phyloP scores from a whole-genome alignment of 2,329 filamentous ascomycete species.

The Paradendryphiella salina region DNA sequence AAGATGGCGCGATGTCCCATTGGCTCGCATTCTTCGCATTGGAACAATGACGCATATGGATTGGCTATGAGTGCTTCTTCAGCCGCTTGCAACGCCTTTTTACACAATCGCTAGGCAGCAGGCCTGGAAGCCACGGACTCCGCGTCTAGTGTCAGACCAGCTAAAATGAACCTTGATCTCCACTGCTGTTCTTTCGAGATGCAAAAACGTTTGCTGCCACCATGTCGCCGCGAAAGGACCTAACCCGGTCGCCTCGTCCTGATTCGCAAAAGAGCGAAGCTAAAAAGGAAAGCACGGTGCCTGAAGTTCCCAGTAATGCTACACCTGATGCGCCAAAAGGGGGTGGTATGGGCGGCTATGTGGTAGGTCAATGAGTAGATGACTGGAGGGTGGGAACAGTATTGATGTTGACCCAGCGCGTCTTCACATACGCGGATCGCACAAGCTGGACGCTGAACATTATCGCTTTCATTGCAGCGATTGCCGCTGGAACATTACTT shows the following conservation, averaged over 20 bases:
- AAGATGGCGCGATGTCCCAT: not conserved
- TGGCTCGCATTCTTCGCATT: constrained; percentile 9
- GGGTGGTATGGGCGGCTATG: constrained; percentile 29
- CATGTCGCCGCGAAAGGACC: constrained; percentile 18
- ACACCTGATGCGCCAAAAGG: constrained; percentile 16
- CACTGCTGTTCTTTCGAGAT: not conserved
- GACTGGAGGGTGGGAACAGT: not conserved
- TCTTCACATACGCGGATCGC: constrained; percentile 43
- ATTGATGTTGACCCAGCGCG: constrained; percentile 25
- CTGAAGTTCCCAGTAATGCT: constrained; percentile 5
- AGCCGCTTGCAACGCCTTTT: constrained; percentile 2
- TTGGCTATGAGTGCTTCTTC: not conserved
- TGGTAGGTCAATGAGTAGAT: constrained; percentile 20
- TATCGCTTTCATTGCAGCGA: constrained; percentile 43
- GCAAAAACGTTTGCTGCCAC: not conserved
- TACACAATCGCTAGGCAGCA: not conserved
- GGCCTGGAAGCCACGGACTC: not conserved
- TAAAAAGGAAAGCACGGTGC: constrained; percentile 2
- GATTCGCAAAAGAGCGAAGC: constrained; percentile 11
- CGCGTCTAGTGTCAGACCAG: not conserved
- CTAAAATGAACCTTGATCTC: not conserved
- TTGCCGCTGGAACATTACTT: constrained; percentile 51
- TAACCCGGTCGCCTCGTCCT: not conserved
- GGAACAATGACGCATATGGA: not conserved
- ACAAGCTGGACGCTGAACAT: constrained; percentile 39